Conservation (phyloP, 352 stramenopile genomes). For the Achlya hypogyna region DNA sequence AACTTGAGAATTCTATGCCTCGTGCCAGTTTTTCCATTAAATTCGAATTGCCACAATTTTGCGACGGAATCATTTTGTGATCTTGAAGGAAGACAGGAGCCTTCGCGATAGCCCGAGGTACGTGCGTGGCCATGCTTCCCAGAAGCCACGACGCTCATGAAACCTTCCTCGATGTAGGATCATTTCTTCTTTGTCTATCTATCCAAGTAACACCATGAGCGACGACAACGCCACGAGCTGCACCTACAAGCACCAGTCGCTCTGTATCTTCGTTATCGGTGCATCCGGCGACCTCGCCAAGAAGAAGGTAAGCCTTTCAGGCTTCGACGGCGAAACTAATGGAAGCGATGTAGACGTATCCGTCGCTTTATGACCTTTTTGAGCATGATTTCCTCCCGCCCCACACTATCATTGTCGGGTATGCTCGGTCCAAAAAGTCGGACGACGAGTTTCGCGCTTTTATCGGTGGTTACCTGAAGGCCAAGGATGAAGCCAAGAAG, state of each 20-base stretch:
- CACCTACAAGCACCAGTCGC: slow-evolving; percentile 53
- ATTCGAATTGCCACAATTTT: neutral
- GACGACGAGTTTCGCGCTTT: slow-evolving; percentile 81
- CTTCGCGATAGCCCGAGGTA: too few relatives aligned
- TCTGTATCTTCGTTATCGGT: slow-evolving; percentile 82
- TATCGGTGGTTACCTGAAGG: slow-evolving; percentile 54
- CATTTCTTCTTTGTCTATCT: neutral
- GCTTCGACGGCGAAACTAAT: neutral
- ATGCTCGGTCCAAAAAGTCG: slow-evolving; percentile 67
- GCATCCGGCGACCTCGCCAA: slow-evolving; percentile 84
- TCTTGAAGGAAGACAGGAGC: too few relatives aligned
- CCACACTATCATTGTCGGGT: slow-evolving; percentile 79
- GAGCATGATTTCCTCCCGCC: slow-evolving; percentile 63
- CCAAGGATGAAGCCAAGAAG: slow-evolving; percentile 41
- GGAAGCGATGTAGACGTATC: slow-evolving; percentile 51
- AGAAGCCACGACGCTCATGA: neutral
- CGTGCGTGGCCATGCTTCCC: too few relatives aligned
- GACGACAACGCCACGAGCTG: slow-evolving; percentile 25
- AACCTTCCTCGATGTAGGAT: neutral
- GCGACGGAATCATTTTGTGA: neutral
- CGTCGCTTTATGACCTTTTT: slow-evolving; percentile 85
- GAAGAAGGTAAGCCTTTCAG: slow-evolving; percentile 43
- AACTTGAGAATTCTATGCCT: too few relatives aligned
- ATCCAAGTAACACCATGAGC: neutral
- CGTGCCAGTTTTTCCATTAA: neutral